Percentiles rank a stretch among this genome's conserved stretches.
Evolutionary conservation across 805 yeast species (phyloP).

Genomic region (Sungouiella thailandica): DNA sequence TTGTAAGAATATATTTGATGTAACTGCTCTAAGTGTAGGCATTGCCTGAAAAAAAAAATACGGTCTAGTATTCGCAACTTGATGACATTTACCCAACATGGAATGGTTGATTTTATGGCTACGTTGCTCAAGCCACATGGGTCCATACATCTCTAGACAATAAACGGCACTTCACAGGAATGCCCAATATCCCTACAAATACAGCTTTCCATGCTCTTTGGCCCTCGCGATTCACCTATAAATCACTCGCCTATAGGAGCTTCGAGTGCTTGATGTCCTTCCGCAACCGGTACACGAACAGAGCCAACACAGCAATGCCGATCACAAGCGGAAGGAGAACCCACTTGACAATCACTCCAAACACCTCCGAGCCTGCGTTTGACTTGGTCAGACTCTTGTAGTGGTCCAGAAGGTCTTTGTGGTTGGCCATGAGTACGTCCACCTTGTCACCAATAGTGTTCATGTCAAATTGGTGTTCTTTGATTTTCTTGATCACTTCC

Average conservation of each 20-base stretch:
- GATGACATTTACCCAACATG: no score
- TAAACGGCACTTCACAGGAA: no score
- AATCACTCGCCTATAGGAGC: constrained; percentile 45
- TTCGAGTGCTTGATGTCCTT: constrained; percentile 61
- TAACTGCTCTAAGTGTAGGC: no score
- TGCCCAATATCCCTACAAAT: no score
- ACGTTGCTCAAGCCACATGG: no score
- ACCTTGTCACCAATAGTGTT: constrained; percentile 33
- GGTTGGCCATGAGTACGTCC: constrained; percentile 36
- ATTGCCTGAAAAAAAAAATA: no score
- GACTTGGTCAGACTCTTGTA: constrained; percentile 7
- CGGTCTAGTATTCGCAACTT: no score
- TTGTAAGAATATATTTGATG: no score
- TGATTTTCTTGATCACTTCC: constrained; percentile 37
- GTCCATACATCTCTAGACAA: no score
- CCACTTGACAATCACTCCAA: constrained; percentile 29
- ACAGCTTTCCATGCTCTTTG: no score
- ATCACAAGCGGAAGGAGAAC: constrained; percentile 37
- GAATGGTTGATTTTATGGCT: no score
- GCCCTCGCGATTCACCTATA: no score
- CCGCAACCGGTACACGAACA: constrained; percentile 50
- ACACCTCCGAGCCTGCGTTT: constrained; percentile 12
- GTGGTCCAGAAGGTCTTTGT: constrained; percentile 31
- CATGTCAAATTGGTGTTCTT: constrained; percentile 34
- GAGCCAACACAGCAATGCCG: constrained; percentile 36